Conservation (phyloP, 257 asterid genomes). For the Phtheirospermum japonicum region DNA sequence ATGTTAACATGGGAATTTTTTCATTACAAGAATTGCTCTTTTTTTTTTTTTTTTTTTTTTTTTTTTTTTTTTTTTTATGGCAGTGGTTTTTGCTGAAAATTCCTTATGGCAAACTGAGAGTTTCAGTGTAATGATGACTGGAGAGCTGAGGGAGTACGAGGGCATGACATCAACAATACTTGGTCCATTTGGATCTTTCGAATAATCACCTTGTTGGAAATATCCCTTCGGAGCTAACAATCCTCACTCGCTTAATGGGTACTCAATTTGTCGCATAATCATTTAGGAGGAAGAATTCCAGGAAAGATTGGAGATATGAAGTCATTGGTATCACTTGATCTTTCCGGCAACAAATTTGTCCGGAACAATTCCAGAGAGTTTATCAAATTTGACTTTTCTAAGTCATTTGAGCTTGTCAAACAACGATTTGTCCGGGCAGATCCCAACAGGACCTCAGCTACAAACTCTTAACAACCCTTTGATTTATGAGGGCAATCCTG, state of each 20-base stretch:
- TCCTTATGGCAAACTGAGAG: too few relatives aligned
- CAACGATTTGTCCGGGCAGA: conserved; percentile 14
- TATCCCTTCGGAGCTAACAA: conserved; percentile 14
- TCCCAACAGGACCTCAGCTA: conserved; percentile 4
- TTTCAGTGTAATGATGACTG: too few relatives aligned
- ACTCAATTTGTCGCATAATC: conserved; percentile 24
- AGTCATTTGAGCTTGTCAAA: conserved; percentile 10
- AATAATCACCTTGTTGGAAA: conserved; percentile 17
- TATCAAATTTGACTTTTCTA: neutral
- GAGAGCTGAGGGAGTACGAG: neutral
- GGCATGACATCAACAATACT: too few relatives aligned
- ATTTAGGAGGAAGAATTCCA: conserved; percentile 8
- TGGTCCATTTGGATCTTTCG: conserved; percentile 18
- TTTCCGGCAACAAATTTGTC: conserved; percentile 2
- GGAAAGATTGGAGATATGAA: conserved; percentile 15
- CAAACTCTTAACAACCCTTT: neutral
- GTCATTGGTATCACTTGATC: conserved; percentile 14
- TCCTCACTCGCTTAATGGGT: neutral
- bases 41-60: too few relatives aligned
- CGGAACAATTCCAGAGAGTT: neutral
- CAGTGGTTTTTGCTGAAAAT: too few relatives aligned
- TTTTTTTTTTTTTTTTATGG: too few relatives aligned
- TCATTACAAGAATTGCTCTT: too few relatives aligned
- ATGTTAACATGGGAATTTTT: too few relatives aligned
- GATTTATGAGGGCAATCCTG: neutral